These are phyloP conservation scores for Penicillium hordei DNA, from an alignment of 2,329 filamentous ascomycete species.

Conservation along the genomic window DNA sequence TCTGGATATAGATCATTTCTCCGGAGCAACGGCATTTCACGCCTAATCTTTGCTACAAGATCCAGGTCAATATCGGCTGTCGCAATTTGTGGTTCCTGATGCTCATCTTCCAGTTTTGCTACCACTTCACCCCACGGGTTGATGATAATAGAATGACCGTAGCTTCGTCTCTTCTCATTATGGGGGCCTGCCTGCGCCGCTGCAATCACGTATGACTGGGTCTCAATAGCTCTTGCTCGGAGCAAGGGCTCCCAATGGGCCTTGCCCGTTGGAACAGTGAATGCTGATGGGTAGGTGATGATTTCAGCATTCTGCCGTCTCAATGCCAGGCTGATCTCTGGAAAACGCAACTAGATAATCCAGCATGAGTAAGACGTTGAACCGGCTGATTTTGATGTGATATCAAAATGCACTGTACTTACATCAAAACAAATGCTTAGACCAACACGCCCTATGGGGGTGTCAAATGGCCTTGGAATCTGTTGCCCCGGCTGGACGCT, in stretches of 20 bases:
- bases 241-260: conserved; percentile 85
- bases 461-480: conserved; percentile 70
- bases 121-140: conserved; percentile 82
- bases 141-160: conserved; percentile 81
- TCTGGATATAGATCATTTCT: conserved; percentile 54
- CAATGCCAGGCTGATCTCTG: conserved; percentile 70
- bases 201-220: conserved; percentile 81
- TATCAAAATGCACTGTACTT: conserved; percentile 21
- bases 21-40: conserved; percentile 58
- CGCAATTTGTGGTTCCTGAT: conserved; percentile 48
- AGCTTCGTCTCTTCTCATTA: conserved; percentile 75
- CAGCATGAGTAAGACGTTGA: background rate
- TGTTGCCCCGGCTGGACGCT: conserved; percentile 67
- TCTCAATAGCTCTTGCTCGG: conserved; percentile 80
- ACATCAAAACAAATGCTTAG: conserved; percentile 85
- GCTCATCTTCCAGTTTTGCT: conserved; percentile 57
- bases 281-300: conserved; percentile 84
- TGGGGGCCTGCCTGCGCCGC: conserved; percentile 77
- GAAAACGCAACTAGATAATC: conserved; percentile 65
- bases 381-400: background rate
- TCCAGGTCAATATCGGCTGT: conserved; percentile 57
- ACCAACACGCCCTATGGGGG: conserved; percentile 71
- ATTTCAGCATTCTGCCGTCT: conserved; percentile 68
- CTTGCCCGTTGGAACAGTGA: conserved; percentile 79
- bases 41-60: conserved; percentile 53